phyloP scores from a whole-genome alignment of 2,329 filamentous ascomycete genomes.

The Bertia moriformis region DNA sequence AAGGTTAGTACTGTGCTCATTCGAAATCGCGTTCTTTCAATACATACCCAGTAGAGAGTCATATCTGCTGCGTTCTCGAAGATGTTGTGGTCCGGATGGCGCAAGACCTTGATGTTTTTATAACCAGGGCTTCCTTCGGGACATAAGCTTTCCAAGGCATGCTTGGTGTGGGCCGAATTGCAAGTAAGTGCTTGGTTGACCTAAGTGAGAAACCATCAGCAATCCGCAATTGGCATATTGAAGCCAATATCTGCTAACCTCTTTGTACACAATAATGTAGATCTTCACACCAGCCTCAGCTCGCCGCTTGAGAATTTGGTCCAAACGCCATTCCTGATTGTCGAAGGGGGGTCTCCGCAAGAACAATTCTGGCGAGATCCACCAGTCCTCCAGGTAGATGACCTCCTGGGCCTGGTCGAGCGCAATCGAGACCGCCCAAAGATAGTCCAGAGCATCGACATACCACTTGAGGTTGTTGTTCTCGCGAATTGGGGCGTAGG shows the following conservation, averaged over 20 bases:
- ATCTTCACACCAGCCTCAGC: conserved; percentile 92
- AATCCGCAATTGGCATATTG: conserved; percentile 4
- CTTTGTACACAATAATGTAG: conserved; percentile 83
- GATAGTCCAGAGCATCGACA: conserved; percentile 88
- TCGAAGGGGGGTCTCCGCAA: conserved; percentile 68
- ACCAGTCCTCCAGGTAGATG: conserved; percentile 96
- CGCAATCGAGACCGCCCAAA: conserved; percentile 78
- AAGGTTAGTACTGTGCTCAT: neutral
- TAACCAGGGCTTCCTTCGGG: conserved; percentile 68
- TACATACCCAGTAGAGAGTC: conserved; percentile 69
- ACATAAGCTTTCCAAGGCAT: conserved; percentile 65
- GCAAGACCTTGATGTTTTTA: conserved; percentile 77
- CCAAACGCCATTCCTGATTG: conserved; percentile 75
- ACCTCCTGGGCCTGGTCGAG: conserved; percentile 81
- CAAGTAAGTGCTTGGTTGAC: conserved; percentile 70
- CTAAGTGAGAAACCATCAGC: conserved; percentile 7
- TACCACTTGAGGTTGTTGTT: conserved; percentile 93
- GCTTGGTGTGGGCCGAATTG: conserved; percentile 86
- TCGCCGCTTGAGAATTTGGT: conserved; percentile 72
- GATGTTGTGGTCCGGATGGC: conserved; percentile 89
- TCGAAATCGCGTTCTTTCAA: conserved; percentile 3
- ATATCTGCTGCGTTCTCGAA: conserved; percentile 88
- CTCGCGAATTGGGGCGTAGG: conserved; percentile 75
- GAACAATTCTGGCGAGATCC: conserved; percentile 81
- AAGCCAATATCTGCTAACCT: conserved; percentile 26